A percentile compares a stretch with the other conserved stretches of the same genome.
These are phyloP conservation scores for Salmacisia buchloeana DNA, from an alignment of 1,284 basidiomycete genomes.

Conservation along the genomic window DNA sequence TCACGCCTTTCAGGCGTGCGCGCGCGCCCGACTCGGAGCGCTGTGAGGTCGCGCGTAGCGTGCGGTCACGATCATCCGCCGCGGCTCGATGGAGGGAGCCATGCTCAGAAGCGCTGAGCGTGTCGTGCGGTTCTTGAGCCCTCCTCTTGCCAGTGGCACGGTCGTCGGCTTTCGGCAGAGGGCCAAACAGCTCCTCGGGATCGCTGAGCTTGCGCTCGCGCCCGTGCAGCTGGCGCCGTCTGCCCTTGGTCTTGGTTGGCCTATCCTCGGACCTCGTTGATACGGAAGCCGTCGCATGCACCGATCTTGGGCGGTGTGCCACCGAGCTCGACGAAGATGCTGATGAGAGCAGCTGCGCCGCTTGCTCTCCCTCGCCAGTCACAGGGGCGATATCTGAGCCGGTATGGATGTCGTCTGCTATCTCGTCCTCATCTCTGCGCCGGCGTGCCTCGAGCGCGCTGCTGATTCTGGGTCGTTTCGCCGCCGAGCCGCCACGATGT, in stretches of 20 bases:
- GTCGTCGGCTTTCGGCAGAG: background rate
- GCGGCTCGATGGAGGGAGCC: no score
- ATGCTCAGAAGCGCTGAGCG: no score
- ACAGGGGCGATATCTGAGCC: no score
- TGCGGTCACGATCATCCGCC: background rate
- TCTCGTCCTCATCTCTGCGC: background rate
- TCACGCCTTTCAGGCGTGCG: background rate
- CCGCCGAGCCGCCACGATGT: slow-evolving; percentile 20
- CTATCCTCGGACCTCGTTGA: no score
- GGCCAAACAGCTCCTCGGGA: background rate
- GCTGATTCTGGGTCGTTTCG: slow-evolving; percentile 13
- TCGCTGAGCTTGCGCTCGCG: background rate
- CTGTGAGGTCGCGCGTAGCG: background rate
- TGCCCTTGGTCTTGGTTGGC: background rate
- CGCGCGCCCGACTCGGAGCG: background rate
- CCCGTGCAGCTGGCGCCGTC: background rate
- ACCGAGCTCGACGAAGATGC: background rate
- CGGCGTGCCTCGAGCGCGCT: background rate
- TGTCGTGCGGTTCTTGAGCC: no score
- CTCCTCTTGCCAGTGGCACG: background rate
- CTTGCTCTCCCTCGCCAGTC: no score
- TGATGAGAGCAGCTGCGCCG: no score
- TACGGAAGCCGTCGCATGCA: background rate
- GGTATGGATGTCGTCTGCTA: no score
- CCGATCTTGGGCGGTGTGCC: background rate